Conservation (phyloP, 192 early-diverging fungal species). For the Obelidium mucronatum region DNA sequence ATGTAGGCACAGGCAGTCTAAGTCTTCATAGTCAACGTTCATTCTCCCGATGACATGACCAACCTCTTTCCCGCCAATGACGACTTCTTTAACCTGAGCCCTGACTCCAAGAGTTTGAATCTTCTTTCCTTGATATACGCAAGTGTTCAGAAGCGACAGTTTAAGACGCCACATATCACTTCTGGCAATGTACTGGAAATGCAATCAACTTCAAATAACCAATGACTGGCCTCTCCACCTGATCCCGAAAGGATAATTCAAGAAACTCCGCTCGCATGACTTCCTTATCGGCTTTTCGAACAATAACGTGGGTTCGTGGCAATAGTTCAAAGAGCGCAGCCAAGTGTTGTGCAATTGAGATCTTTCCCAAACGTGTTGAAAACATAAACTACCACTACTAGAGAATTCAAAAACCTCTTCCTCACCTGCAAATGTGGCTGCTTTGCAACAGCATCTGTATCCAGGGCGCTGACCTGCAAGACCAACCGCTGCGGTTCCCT, state of each 20-base stretch:
- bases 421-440: constrained; percentile 68
- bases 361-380: constrained; percentile 44
- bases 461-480: constrained; percentile 10
- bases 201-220: no score
- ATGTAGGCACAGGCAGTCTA: constrained; percentile 83
- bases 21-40: background rate
- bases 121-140: constrained; percentile 81
- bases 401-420: background rate
- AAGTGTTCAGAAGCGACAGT: constrained; percentile 68
- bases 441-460: constrained; percentile 30
- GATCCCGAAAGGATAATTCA: constrained; percentile 73
- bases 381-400: background rate
- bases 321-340: constrained; percentile 69
- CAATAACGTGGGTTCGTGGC: constrained; percentile 65
- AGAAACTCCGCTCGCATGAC: constrained; percentile 78
- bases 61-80: constrained; percentile 67
- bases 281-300: constrained; percentile 72
- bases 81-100: constrained; percentile 84
- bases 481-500: constrained; percentile 12
- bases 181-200: constrained; percentile 87
- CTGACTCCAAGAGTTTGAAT: constrained; percentile 76
- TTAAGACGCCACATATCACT: constrained; percentile 95
- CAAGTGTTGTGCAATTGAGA: constrained; percentile 74
- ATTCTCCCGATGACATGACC: background rate
- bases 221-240: no score